phyloP scores from a whole-genome alignment of 257 asterid genomes.

The Salvia miltiorrhiza region DNA sequence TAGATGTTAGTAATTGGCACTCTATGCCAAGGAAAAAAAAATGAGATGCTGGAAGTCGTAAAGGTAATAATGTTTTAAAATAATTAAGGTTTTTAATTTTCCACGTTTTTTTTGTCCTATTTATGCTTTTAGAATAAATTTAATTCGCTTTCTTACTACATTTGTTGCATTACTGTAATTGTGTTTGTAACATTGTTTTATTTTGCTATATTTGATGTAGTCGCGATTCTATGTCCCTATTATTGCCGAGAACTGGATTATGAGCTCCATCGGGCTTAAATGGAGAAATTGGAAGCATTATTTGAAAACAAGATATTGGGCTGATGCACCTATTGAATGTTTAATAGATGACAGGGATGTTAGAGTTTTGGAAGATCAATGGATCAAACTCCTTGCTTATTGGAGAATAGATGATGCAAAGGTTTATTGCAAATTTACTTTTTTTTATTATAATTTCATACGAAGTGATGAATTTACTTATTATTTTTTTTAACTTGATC shows the following conservation, averaged over 20 bases:
- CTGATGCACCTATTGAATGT: neutral
- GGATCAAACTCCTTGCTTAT: neutral
- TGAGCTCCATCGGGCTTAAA: slow-evolving; percentile 5
- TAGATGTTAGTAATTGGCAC: neutral
- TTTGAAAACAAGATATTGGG: neutral
- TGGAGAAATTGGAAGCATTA: neutral
- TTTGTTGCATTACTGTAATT: no score
- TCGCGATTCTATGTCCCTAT: neutral
- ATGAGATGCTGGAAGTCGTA: neutral
- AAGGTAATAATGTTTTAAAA: neutral
- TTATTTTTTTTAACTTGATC: no score
- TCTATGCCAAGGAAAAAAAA: neutral
- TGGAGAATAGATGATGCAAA: neutral
- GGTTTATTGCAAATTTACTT: neutral
- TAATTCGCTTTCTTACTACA: no score
- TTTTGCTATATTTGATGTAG: neutral
- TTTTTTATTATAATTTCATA: no score
- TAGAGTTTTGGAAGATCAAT: no score
- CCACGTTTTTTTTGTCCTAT: neutral
- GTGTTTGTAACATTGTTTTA: neutral
- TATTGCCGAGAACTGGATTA: neutral
- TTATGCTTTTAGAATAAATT: no score
- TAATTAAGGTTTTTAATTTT: neutral
- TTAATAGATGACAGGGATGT: no score
- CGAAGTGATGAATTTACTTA: no score